Base-by-base conservation (phyloP, 2,329 filamentous ascomycete genomes). In the Shiraia sp. region DNA sequence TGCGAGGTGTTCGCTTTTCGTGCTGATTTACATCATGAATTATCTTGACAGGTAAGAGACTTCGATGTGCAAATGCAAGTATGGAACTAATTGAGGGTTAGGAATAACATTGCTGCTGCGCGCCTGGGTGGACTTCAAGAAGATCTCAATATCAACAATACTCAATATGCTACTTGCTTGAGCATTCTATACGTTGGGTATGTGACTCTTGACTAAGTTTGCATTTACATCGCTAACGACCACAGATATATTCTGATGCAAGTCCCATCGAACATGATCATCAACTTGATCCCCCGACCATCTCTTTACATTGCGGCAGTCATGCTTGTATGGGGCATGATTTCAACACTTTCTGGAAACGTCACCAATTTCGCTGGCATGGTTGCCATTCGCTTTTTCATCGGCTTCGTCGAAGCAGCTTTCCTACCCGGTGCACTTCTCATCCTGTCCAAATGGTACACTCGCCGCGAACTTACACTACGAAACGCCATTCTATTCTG, bases 391-490 rank as follows among this genome's bases (percentile, higher is more conserved):
- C 62, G 65, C 10, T 70, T 69, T 49, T 68, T 58, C 50, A 64
- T 70, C 35, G 66, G 66, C 1, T 65, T 70, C 32, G 63, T 66
- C 6, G 66, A 69, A 49, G 66, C 66, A 10, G 70, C 68, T 0
- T 85, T 85, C 62, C 71, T 85, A 17, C 83, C 83, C 0, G 83
- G 83, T 29, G 80, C 80, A 0, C 72, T 86, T 9, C 73, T 85
- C 30, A 80, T 85, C 32, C 72, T 86, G 14, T 82, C 80, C 0
- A 82, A 84, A 53, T 87, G 82, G 78, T 87, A 87, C 64, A 86
- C 82, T 1, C 75, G 81, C 33, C 75, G 77, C 35, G 70, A 73
- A 42, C 56, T 72, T 26, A 68, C 68, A 6, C 59, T 63, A 1
- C 62, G 70, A 8, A 70, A 69, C 35, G 65, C 71, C 6, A 63